Conservation (phyloP, 2,329 filamentous ascomycete genomes). For the Colletotrichum spinosum region DNA sequence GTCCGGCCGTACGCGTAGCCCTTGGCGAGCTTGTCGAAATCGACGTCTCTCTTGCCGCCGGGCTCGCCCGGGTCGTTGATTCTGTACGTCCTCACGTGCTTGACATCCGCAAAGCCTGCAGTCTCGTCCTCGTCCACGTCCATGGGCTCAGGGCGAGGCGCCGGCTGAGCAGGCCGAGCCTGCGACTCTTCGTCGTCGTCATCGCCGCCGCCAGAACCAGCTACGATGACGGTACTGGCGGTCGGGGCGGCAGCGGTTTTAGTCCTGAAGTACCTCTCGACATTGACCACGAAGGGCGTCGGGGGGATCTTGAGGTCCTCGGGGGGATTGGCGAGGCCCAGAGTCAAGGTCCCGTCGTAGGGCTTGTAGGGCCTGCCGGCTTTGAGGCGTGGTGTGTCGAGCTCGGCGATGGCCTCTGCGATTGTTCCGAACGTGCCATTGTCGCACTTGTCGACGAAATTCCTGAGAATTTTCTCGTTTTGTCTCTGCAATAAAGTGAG, state of each 20-base stretch:
- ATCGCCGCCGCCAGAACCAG: constrained; percentile 57
- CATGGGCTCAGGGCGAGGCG: constrained; percentile 57
- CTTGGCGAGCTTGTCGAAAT: constrained; percentile 86
- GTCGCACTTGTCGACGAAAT: constrained; percentile 73
- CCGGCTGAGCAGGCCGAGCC: too few species aligned
- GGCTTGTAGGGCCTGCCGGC: constrained; percentile 78
- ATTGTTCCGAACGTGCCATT: constrained; percentile 85
- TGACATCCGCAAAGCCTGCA: constrained; percentile 74
- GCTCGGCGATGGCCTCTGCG: constrained; percentile 83
- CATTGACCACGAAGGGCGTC: constrained; percentile 81
- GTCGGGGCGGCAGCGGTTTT: constrained; percentile 79
- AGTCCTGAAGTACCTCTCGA: constrained; percentile 91
- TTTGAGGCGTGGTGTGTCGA: constrained; percentile 83
- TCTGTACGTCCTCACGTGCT: constrained; percentile 82
- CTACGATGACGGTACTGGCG: constrained; percentile 80
- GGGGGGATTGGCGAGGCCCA: constrained; percentile 71
- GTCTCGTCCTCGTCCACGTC: constrained; percentile 57
- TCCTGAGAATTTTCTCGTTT: constrained; percentile 78
- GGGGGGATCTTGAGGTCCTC: constrained; percentile 67
- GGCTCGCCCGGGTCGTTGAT: constrained; percentile 79
- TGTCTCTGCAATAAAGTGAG: constrained; percentile 56
- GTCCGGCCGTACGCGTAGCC: constrained; percentile 95
- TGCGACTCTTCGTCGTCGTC: not conserved
- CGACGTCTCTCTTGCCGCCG: constrained; percentile 84
- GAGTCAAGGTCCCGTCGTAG: constrained; percentile 82